Evolutionary conservation across 768 basidiomycete genomes (phyloP).

Genomic region (Panellus pusillus): DNA sequence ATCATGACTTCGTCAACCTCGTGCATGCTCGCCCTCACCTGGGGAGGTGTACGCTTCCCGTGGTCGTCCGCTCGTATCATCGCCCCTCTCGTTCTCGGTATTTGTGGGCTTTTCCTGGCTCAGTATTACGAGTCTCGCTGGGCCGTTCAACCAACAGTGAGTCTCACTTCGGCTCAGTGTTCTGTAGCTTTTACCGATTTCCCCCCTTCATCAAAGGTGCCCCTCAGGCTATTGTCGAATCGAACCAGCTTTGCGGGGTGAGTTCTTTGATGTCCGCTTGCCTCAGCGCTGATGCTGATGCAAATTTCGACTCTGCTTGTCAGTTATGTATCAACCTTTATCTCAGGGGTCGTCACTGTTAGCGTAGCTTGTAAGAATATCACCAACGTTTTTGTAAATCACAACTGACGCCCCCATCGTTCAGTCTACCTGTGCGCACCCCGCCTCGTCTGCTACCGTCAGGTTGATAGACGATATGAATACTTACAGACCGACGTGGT

Average conservation of each 20-base stretch:
- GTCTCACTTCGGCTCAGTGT: too few species aligned
- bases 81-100: neutral
- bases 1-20: neutral
- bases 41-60: neutral
- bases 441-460: too few species aligned
- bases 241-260: neutral
- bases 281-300: too few species aligned
- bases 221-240: neutral
- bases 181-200: neutral
- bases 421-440: too few species aligned
- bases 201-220: neutral
- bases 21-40: neutral
- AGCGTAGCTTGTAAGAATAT: too few species aligned
- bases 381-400: too few species aligned
- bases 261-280: too few species aligned
- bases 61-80: neutral
- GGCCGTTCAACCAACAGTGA: neutral
- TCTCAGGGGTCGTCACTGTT: too few species aligned
- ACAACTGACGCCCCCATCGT: too few species aligned
- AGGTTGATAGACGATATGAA: too few species aligned
- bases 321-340: too few species aligned
- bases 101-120: neutral
- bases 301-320: too few species aligned
- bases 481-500: conserved; percentile 29
- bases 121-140: neutral